Conservation (phyloP, 2,329 filamentous ascomycete species). For the Colletotrichum sp. region DNA sequence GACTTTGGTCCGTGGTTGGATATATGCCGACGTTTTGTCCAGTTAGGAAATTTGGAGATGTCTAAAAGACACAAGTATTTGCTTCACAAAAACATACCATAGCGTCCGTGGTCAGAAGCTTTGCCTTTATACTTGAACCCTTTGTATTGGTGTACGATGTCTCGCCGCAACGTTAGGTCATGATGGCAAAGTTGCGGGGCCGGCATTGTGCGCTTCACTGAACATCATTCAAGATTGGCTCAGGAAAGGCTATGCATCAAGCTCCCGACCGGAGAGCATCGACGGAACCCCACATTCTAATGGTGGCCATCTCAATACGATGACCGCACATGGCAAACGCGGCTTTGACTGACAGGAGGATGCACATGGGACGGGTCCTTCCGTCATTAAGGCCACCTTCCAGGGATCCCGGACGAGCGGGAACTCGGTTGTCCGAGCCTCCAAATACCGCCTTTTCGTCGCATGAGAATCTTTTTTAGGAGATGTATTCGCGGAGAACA, state of each 20-base stretch:
- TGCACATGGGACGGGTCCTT: background rate
- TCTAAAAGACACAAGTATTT: background rate
- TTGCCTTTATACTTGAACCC: background rate
- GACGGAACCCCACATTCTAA: background rate
- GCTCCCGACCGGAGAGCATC: background rate
- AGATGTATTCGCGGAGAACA: background rate
- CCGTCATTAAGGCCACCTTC: background rate
- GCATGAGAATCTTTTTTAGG: background rate
- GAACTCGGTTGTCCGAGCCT: background rate
- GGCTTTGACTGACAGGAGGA: background rate
- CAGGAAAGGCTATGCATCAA: background rate
- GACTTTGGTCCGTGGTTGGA: background rate
- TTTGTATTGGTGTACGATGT: background rate
- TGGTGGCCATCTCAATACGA: background rate
- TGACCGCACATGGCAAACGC: background rate
- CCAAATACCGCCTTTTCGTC: background rate
- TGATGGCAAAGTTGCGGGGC: background rate
- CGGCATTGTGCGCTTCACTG: background rate
- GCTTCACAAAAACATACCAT: accelerated
- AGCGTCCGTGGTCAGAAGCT: background rate
- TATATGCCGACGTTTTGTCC: too few relatives aligned
- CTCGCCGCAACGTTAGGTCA: background rate
- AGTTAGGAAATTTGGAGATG: background rate
- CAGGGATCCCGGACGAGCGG: background rate
- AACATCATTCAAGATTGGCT: background rate